phyloP scores from a whole-genome alignment of 192 early-diverging fungal species.

The Linnemannia hyalina region DNA sequence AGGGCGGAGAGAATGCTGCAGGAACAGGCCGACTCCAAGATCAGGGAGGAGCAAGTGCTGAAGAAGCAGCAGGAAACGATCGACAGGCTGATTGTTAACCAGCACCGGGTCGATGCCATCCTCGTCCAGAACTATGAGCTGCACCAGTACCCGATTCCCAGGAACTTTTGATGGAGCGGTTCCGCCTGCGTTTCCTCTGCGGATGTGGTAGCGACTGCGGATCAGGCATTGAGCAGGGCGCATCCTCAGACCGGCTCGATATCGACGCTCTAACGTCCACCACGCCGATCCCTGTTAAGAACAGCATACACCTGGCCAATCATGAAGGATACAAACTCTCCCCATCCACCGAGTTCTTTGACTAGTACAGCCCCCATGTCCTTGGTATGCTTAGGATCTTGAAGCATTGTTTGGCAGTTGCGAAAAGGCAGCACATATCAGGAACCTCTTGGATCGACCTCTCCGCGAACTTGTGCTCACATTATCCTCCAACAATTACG shows the following conservation, averaged over 20 bases:
- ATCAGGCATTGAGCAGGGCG: not conserved
- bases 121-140: conserved; percentile 10
- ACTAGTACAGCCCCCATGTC: conserved; percentile 14
- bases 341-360: conserved; percentile 5
- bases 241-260: too few relatives aligned
- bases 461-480: not conserved
- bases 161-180: conserved; percentile 5
- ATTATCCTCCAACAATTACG: too few relatives aligned
- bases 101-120: conserved; percentile 9
- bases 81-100: not conserved
- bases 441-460: not conserved
- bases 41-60: not conserved
- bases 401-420: not conserved
- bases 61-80: conserved; percentile 7
- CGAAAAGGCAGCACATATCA: not conserved
- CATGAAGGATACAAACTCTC: conserved; percentile 19
- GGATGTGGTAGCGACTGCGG: conserved; percentile 14
- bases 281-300: not conserved
- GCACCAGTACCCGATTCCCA: not conserved
- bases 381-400: conserved; percentile 12
- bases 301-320: conserved; percentile 9
- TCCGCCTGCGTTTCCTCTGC: conserved; percentile 27
- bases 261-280: not conserved
- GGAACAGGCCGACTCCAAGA: too few relatives aligned
- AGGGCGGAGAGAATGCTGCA: not conserved